phyloP scores from a whole-genome alignment of 257 asterid genomes.

The Cordia subcordata region DNA sequence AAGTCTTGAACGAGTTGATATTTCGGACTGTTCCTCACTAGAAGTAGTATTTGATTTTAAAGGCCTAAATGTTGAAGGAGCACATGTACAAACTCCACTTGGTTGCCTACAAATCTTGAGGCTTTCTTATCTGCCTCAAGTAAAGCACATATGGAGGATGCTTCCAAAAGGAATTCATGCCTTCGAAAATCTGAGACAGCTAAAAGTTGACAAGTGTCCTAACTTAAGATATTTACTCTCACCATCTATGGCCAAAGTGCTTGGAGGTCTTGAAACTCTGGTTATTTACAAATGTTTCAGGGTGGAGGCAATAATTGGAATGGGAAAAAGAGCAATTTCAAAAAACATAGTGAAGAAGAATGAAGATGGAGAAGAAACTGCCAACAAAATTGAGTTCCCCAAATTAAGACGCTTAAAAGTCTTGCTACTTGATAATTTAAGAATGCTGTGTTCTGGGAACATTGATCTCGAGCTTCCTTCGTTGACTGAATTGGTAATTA shows the following conservation, averaged over 20 bases:
- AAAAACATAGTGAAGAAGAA: not conserved
- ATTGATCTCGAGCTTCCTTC: slow-evolving; percentile 5
- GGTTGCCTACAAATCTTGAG: not conserved
- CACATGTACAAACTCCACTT: not conserved
- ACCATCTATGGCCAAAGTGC: not conserved
- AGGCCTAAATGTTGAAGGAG: not conserved
- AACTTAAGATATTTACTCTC: slow-evolving; percentile 2
- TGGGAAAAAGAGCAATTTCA: not conserved
- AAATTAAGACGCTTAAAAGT: not conserved
- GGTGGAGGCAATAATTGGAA: slow-evolving; percentile 9
- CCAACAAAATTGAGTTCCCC: slow-evolving; percentile 2
- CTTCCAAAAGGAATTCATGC: slow-evolving; percentile 1
- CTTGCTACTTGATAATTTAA: not conserved
- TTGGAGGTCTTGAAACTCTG: not conserved
- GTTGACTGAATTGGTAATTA: not conserved
- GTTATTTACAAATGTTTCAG: not conserved
- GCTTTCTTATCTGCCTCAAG: not conserved
- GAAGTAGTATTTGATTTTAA: not conserved
- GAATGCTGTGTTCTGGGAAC: not conserved
- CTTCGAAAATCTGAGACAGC: not conserved
- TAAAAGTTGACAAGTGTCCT: not conserved
- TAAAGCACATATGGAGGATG: not conserved
- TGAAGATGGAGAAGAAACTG: not conserved
- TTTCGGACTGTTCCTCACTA: not conserved
- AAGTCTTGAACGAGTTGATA: not conserved